Evolutionary conservation across 441 rosid species (phyloP).

Genomic region (Gossypium davidsonii): DNA sequence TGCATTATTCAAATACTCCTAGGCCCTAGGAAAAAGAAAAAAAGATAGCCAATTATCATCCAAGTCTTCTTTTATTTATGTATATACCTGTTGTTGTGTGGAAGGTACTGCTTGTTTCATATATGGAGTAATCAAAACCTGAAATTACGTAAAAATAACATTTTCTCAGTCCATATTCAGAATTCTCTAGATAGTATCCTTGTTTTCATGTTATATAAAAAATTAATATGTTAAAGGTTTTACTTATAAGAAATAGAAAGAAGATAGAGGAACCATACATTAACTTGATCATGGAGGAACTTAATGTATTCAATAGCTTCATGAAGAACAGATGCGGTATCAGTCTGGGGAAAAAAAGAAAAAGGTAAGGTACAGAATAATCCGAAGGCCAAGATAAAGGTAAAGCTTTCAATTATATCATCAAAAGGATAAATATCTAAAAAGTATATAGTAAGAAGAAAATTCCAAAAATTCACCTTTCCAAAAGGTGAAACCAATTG

Average conservation of each 20-base stretch:
- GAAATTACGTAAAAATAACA: conserved; percentile 21
- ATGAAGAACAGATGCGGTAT: conserved; percentile 69
- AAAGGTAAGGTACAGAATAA: not conserved
- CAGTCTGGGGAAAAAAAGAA: conserved; percentile 35
- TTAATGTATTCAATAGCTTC: conserved; percentile 60
- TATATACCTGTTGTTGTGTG: conserved; percentile 49
- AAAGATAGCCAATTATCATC: not conserved
- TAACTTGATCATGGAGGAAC: conserved; percentile 57
- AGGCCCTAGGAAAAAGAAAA: no score
- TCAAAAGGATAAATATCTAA: not conserved
- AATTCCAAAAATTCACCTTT: conserved; percentile 48
- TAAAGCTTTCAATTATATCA: not conserved
- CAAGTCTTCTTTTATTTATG: not conserved
- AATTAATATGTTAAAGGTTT: not conserved
- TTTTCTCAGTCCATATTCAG: not conserved
- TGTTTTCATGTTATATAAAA: not conserved
- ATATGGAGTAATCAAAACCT: conserved; percentile 67
- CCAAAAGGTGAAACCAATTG: conserved; percentile 84
- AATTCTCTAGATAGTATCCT: not conserved
- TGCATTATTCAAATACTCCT: not conserved
- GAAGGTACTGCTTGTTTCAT: conserved; percentile 50
- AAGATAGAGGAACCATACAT: conserved; percentile 31
- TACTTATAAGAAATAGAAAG: not conserved
- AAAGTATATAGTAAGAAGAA: not conserved
- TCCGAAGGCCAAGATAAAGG: conserved; percentile 17